Conservation (phyloP, 306 rosid species). For the Rosa chinensis region DNA sequence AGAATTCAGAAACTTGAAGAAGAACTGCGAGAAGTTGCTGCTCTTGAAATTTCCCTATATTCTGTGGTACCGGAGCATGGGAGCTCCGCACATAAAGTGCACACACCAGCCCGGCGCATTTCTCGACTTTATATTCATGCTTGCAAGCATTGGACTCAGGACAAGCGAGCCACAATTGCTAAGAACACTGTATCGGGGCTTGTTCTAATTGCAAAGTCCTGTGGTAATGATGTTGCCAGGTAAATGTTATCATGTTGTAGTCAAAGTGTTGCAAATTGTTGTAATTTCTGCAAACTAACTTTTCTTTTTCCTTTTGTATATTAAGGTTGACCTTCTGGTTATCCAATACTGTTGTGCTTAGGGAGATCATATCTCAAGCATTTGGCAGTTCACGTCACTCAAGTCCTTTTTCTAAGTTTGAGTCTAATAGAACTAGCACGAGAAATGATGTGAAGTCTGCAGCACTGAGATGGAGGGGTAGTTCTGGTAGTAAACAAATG, state of each 20-base stretch:
- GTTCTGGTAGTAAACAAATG: constrained; percentile 46
- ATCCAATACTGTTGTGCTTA: constrained; percentile 76
- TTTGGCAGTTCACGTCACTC: constrained; percentile 65
- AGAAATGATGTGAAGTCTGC: constrained; percentile 50
- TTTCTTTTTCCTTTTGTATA: constrained; percentile 22
- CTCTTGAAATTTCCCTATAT: constrained; percentile 91
- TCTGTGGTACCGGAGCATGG: constrained; percentile 96
- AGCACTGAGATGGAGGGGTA: constrained; percentile 52
- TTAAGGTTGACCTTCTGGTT: constrained; percentile 92
- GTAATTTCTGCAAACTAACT: constrained; percentile 20
- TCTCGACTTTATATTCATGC: constrained; percentile 89
- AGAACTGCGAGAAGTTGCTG: constrained; percentile 98
- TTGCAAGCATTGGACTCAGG: constrained; percentile 73
- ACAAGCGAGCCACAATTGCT: constrained; percentile 69
- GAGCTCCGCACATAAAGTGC: constrained; percentile 95
- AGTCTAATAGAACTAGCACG: constrained; percentile 48
- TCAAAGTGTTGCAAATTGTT: constrained; percentile 2
- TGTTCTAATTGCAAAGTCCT: constrained; percentile 85
- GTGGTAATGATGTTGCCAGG: constrained; percentile 97
- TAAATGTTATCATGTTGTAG: constrained; percentile 26
- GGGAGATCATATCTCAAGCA: constrained; percentile 74
- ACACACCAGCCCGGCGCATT: constrained; percentile 96
- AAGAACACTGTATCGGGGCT: constrained; percentile 83
- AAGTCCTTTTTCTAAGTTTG: constrained; percentile 42
- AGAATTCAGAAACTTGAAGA: constrained; percentile 85